Base-by-base conservation (phyloP, 768 basidiomycete species). In the Trametes cubensis region DNA sequence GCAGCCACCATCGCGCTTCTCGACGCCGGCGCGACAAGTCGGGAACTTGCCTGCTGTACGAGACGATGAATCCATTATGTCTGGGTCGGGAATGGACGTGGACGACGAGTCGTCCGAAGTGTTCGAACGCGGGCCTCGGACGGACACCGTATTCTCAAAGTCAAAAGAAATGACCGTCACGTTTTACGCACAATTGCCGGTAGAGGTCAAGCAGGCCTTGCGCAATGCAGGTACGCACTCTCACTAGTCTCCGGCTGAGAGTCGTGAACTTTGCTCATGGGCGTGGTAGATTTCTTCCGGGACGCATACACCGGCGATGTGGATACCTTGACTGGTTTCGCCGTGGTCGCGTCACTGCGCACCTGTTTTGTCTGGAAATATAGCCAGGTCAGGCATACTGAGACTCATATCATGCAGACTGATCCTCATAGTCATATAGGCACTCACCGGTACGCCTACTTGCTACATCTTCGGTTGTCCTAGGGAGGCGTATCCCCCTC, bases 361-460 rank as follows among this genome's bases (percentile, higher is more conserved):
- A 90, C 88, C 10, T 92, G 89, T 72, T 92, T 90, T 73, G 87
- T 92, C 49, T 93, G 90, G 90, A 88, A 90, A 63, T 88, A 92
- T 76, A 82, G 86, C 45, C 86, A 89, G 74, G 87, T 83, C 64
- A 57, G 76, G 70, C 5, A 17, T 28, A 39, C 15, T 46, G 26
- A 1, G 14, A 17, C 34, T 17, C 26, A 7, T 38, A 4, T 40
- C 14, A 1, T 15, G 10, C 15, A 30, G 10, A 40, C 42, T 11
- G 14, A 6, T 20, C 54, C 49, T 47, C 28, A 44, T 49, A 34
- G 14, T 41, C 47, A 28, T 28, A 51, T 55, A 86, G 79, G 83
- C 86, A 2, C 78, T 89, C 60, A 86, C 83, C 71, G 86, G 88
- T 26, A 85, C 83, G 39, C 89, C 89, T 10, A 92, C 90, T 13